A percentile compares a stretch with the other conserved stretches of the same genome.
phyloP scores from a whole-genome alignment of 2,329 filamentous ascomycete species.

The Macrophomina phaseolina region DNA sequence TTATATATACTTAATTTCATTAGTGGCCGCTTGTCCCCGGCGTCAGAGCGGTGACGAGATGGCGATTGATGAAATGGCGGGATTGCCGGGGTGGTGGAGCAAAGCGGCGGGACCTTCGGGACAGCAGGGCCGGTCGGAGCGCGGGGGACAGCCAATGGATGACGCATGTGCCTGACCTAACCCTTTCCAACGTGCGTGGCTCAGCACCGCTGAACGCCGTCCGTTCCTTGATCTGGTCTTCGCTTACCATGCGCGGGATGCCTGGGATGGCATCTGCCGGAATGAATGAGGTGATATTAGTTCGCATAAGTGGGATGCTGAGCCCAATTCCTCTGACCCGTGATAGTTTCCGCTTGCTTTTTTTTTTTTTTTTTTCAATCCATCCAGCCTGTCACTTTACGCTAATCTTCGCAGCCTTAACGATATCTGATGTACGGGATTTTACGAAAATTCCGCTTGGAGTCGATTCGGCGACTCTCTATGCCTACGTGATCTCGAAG shows the following conservation, averaged over 20 bases:
- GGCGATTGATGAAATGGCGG: slow-evolving; percentile 11
- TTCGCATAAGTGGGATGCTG: no score
- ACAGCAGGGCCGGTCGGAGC: neutral
- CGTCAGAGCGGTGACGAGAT: slow-evolving; percentile 3
- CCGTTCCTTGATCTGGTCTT: neutral
- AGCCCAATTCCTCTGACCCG: no score
- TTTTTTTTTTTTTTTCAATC: neutral
- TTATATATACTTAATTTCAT: neutral
- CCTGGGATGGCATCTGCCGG: neutral
- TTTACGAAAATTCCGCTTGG: no score
- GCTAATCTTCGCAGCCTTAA: neutral
- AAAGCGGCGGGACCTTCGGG: neutral
- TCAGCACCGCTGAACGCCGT: neutral
- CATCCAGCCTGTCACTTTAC: neutral
- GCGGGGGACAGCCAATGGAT: slow-evolving; percentile 5
- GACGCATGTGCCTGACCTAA: slow-evolving; percentile 20
- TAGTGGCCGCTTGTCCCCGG: neutral
- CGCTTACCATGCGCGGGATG: neutral
- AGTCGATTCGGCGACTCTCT: no score
- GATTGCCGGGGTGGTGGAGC: neutral
- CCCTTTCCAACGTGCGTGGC: slow-evolving; percentile 13
- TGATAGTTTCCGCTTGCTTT: no score
- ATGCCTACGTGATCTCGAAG: no score
- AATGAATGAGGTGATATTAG: neutral
- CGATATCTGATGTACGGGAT: no score